Base-by-base conservation (phyloP, 345 rosid genomes). In the Aquilaria sinensis region DNA sequence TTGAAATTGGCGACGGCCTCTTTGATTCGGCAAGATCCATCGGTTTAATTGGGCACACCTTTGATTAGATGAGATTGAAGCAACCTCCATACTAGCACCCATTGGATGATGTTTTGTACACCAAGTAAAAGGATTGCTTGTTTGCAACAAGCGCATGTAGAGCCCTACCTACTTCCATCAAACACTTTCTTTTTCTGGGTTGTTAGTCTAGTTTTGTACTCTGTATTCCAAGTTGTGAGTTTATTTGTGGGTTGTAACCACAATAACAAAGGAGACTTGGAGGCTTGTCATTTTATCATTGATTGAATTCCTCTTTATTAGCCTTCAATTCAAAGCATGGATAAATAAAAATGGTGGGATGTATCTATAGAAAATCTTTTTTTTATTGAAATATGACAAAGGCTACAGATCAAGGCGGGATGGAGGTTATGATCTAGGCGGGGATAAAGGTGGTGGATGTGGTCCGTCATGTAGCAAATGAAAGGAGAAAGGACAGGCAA, bases 41-140 rank as follows among this genome's bases (percentile, higher is more conserved):
- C 58, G 96, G 91, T 77, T 74, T 94, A 66, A 90, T 88, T 13
- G 95, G 97, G 81, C 99, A 94, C 66, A 86, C 96, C 10, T 94
- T 94, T 10, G 97, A 94, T 70, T 95, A 90, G 79, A 90, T 88
- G 96, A 83, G 97, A 71, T 52, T 94, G 89, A 94, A 94, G 74
- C 96, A 90, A 72, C 97, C 99, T 54, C 82, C 88, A 29, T 94
- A 86, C 77, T 84, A 96, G 60, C 96, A 90, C 72, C 97, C 97
- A 14, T 90, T 96, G 99, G 99, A 90, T 70, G 97, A 94, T 72
- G 97, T 90, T 61, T 86, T 94, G 75, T 94, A 90, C 84, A 86
- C 96, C 82, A 94, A 90, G 92, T 94, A 74, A 89, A 13, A 46
- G 49, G 41, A 37, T 47, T 23, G 23, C 0, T 23, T 49, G 1